These are phyloP conservation scores for Saccharomycopsis microspora DNA, from an alignment of 805 yeast genomes.

Conservation along the genomic window DNA sequence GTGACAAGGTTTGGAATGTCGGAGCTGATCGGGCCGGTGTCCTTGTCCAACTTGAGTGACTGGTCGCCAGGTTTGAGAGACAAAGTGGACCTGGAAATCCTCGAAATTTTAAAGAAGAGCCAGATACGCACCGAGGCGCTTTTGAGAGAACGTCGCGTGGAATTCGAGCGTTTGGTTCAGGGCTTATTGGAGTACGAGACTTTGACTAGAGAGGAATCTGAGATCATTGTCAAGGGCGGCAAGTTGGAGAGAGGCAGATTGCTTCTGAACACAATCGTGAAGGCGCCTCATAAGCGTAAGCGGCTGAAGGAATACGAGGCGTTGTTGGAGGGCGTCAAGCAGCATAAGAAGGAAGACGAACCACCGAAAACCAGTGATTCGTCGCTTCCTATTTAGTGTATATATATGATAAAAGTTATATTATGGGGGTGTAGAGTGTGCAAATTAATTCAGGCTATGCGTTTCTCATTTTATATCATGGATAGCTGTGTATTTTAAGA, in stretches of 20 bases:
- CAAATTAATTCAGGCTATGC: too few relatives aligned
- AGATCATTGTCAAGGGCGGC: slow-evolving; percentile 74
- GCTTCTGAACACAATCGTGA: slow-evolving; percentile 66
- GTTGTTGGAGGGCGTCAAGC: background rate
- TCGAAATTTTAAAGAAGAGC: slow-evolving; percentile 59
- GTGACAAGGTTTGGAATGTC: slow-evolving; percentile 96
- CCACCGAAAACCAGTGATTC: too few relatives aligned
- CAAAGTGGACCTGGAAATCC: slow-evolving; percentile 86
- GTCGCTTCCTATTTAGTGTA: too few relatives aligned
- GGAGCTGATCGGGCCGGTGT: slow-evolving; percentile 85
- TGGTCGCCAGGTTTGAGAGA: slow-evolving; percentile 89
- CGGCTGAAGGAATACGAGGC: background rate
- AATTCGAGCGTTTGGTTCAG: slow-evolving; percentile 79
- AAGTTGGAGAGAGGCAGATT: slow-evolving; percentile 55
- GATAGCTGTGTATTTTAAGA: too few relatives aligned
- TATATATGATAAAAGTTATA: too few relatives aligned
- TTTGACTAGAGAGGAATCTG: slow-evolving; percentile 82
- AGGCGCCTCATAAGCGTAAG: slow-evolving; percentile 25
- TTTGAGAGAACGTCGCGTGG: slow-evolving; percentile 49
- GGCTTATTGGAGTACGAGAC: slow-evolving; percentile 95
- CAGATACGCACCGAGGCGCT: slow-evolving; percentile 71
- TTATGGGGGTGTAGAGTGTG: too few relatives aligned
- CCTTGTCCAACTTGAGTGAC: slow-evolving; percentile 83
- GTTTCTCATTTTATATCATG: too few relatives aligned
- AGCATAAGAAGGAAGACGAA: background rate